phyloP scores from a whole-genome alignment of 768 basidiomycete genomes.

The Kwoniella heveanensis region DNA sequence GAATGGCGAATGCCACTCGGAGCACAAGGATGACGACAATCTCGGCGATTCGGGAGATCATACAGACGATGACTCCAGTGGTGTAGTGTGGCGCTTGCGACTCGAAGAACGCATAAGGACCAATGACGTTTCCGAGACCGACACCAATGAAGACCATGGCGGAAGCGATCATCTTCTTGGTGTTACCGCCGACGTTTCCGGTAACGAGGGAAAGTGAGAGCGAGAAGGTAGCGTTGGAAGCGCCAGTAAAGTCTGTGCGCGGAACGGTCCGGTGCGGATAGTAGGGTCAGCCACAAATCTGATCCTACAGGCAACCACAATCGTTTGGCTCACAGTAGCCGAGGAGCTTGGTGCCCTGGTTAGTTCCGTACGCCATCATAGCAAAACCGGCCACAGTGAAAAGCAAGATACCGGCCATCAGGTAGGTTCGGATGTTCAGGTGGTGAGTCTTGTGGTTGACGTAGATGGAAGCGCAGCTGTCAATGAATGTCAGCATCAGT shows the following conservation, averaged over 20 bases:
- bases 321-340: conserved; percentile 15
- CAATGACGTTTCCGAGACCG: conserved; percentile 19
- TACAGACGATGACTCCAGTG: conserved; percentile 27
- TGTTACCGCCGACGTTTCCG: conserved; percentile 30
- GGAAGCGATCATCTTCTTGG: conserved; percentile 28
- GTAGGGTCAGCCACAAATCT: background rate
- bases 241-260: conserved; percentile 24
- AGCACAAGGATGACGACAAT: conserved; percentile 31
- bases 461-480: conserved; percentile 3
- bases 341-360: conserved; percentile 18
- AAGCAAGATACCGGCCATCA: conserved; percentile 15
- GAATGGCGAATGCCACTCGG: conserved; percentile 22
- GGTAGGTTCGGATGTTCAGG: conserved; percentile 17
- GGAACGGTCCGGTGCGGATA: background rate
- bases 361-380: conserved; percentile 19
- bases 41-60: conserved; percentile 22
- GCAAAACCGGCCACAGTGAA: conserved; percentile 16
- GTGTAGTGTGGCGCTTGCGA: conserved; percentile 33
- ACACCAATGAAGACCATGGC: conserved; percentile 30
- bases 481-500: no score
- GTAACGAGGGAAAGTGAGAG: conserved; percentile 25
- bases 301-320: background rate
- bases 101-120: conserved; percentile 10
- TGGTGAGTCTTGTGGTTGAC: conserved; percentile 21
- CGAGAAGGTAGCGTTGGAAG: conserved; percentile 24